These are phyloP conservation scores for Dimocarpus longan DNA, from an alignment of 345 rosid genomes.

Conservation along the genomic window DNA sequence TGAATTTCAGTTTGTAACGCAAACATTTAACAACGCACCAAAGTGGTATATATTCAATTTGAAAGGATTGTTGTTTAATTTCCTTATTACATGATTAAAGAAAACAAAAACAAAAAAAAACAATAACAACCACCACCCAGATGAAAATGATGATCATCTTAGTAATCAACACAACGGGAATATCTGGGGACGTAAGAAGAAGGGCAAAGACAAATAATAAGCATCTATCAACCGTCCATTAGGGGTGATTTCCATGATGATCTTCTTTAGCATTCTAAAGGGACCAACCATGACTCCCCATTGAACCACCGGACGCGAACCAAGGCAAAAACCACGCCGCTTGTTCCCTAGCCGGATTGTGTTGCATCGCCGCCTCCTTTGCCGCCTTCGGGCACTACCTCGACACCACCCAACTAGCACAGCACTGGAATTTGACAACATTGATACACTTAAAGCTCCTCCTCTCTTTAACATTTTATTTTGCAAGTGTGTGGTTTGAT, in stretches of 20 bases:
- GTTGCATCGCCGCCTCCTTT: slow-evolving; percentile 51
- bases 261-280: slow-evolving; percentile 54
- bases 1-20: not conserved
- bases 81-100: too few relatives aligned
- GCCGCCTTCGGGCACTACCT: slow-evolving; percentile 48
- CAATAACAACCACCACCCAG: not conserved
- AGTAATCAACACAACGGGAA: slow-evolving; percentile 70
- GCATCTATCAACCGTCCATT: slow-evolving; percentile 44
- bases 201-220: slow-evolving; percentile 58
- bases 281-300: slow-evolving; percentile 69
- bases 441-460: slow-evolving; percentile 25
- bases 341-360: slow-evolving; percentile 68
- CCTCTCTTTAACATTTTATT: slow-evolving; percentile 30
- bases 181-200: slow-evolving; percentile 67
- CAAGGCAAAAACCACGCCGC: slow-evolving; percentile 64
- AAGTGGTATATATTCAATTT: not conserved
- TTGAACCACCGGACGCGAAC: slow-evolving; percentile 60
- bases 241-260: slow-evolving; percentile 61
- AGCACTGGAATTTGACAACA: slow-evolving; percentile 36
- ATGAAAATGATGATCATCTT: not conserved
- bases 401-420: slow-evolving; percentile 49
- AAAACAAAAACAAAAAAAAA: not conserved
- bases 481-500: not conserved
- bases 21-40: not conserved
- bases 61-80: not conserved